These are phyloP conservation scores for Zanthoxylum bungeanum DNA, from an alignment of 345 rosid species.

Conservation along the genomic window DNA sequence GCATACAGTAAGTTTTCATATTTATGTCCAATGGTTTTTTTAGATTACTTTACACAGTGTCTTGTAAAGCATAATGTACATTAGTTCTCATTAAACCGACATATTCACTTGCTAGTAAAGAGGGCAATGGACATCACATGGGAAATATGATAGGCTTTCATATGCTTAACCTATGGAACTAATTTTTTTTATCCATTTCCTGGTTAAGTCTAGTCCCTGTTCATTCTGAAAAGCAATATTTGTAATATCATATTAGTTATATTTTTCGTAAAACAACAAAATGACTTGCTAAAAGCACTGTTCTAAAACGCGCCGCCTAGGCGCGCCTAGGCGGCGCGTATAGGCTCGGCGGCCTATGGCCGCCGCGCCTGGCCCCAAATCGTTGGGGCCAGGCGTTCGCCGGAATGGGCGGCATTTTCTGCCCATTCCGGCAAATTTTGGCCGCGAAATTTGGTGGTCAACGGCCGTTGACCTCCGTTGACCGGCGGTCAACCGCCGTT, in stretches of 20 bases:
- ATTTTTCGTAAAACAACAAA: not conserved
- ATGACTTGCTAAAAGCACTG: too few relatives aligned
- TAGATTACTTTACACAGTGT: not conserved
- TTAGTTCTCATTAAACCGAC: not conserved
- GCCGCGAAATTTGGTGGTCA: too few relatives aligned
- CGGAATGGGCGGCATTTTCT: too few relatives aligned
- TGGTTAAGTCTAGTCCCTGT: not conserved
- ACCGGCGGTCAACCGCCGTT: too few relatives aligned
- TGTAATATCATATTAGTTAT: not conserved
- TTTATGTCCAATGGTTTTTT: not conserved
- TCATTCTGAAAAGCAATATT: not conserved
- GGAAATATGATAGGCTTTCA: slow-evolving; percentile 60
- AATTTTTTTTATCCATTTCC: not conserved
- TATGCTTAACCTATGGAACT: not conserved
- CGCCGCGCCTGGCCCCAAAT: too few relatives aligned
- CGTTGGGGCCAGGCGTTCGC: too few relatives aligned
- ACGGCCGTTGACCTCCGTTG: too few relatives aligned
- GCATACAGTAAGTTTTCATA: slow-evolving; percentile 60
- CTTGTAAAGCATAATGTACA: not conserved
- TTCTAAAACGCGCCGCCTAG: too few relatives aligned
- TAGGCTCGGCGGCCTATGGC: too few relatives aligned
- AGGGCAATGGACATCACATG: not conserved
- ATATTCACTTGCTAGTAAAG: not conserved
- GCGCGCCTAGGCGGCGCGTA: too few relatives aligned
- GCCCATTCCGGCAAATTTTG: too few relatives aligned